Conservation (phyloP, 2,329 filamentous ascomycete genomes). For the Sporothrix pseudoabietina region DNA sequence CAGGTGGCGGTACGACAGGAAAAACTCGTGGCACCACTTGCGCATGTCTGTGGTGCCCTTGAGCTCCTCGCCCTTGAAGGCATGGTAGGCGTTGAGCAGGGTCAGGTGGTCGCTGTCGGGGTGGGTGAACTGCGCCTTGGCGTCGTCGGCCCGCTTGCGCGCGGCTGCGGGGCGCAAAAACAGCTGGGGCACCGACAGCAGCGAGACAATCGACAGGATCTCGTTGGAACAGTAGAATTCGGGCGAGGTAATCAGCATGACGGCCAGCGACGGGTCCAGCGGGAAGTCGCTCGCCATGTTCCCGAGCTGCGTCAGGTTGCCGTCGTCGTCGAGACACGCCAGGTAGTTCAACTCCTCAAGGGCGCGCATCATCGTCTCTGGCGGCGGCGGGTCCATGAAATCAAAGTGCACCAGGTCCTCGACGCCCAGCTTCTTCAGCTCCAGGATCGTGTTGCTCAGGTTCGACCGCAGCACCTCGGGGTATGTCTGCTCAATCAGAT, state of each 20-base stretch:
- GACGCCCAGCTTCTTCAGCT: conserved; percentile 95
- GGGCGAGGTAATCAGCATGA: conserved; percentile 96
- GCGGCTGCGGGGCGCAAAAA: conserved; percentile 85
- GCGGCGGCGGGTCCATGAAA: conserved; percentile 96
- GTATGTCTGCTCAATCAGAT: conserved; percentile 95
- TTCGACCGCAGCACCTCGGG: conserved; percentile 96
- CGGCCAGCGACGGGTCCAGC: conserved; percentile 87
- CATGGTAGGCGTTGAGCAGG: conserved; percentile 96
- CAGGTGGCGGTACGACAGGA: conserved; percentile 83
- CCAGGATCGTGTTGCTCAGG: conserved; percentile 88
- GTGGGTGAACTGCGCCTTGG: conserved; percentile 93
- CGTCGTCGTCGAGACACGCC: conserved; percentile 93
- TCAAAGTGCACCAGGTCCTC: conserved; percentile 98
- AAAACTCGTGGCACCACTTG: conserved; percentile 97
- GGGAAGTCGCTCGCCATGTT: conserved; percentile 92
- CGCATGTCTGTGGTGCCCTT: conserved; percentile 67
- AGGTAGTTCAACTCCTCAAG: conserved; percentile 97
- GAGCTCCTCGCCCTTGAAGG: conserved; percentile 78
- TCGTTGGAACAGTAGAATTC: conserved; percentile 99
- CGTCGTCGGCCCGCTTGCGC: conserved; percentile 91
- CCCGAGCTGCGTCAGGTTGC: conserved; percentile 84
- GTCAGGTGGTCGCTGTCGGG: conserved; percentile 94
- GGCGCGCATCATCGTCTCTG: conserved; percentile 97
- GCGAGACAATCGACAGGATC: conserved; percentile 89
- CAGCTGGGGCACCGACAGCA: conserved; percentile 91